Percentiles rank a stretch among this genome's conserved stretches.
phyloP scores from a whole-genome alignment of 2,329 filamentous ascomycete species.

The Fusarium sulawesiense region DNA sequence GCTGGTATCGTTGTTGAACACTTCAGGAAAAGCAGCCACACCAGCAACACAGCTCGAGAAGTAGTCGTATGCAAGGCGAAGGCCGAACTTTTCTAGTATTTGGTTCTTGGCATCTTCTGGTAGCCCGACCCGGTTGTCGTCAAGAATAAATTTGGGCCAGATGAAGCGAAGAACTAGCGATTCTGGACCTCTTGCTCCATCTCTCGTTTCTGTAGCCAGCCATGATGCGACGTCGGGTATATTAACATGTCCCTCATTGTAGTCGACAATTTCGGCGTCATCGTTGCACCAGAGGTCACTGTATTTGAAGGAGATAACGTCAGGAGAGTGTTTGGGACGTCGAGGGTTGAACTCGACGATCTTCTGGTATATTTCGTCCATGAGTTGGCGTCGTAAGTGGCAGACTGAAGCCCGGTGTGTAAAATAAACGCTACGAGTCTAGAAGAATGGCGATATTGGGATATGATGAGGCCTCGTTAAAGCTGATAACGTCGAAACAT shows the following conservation, averaged over 20 bases:
- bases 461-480: neutral
- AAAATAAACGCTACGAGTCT: neutral
- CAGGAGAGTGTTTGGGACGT: constrained; percentile 23
- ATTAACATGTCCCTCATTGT: constrained; percentile 12
- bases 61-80: constrained; percentile 50
- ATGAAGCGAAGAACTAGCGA: constrained; percentile 49
- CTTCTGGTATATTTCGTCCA: constrained; percentile 51
- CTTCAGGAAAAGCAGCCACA: constrained; percentile 44
- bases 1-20: neutral
- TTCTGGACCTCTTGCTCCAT: constrained; percentile 16
- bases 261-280: constrained; percentile 32
- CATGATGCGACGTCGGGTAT: constrained; percentile 32
- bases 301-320: constrained; percentile 41
- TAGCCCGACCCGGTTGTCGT: constrained; percentile 43
- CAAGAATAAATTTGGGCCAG: constrained; percentile 43
- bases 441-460: neutral
- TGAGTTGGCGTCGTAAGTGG: constrained; percentile 14
- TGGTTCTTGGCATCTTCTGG: constrained; percentile 28
- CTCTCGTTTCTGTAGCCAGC: constrained; percentile 39
- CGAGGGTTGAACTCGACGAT: constrained; percentile 44
- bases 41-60: constrained; percentile 51
- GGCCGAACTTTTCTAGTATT: constrained; percentile 46
- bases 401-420: neutral
- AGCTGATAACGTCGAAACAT: neutral
- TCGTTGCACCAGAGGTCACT: constrained; percentile 48